Evolutionary conservation across 495 filamentous ascomycete species (phyloP).

Genomic region (Neurospora sp.): DNA sequence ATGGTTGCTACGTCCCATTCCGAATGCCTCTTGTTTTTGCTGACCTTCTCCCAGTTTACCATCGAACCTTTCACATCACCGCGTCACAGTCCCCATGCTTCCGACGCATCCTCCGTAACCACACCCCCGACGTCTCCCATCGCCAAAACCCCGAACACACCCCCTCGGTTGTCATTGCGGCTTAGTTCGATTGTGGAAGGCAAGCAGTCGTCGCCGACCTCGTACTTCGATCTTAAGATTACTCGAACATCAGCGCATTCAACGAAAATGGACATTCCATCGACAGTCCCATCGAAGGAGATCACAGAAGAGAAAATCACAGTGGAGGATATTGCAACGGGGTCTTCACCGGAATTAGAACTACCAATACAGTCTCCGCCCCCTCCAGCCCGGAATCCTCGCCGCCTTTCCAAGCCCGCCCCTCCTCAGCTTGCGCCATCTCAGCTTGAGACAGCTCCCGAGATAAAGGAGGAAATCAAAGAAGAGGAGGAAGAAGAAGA

Average conservation of each 20-base stretch:
- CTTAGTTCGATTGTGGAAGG: slow-evolving; percentile 17
- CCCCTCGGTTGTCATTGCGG: slow-evolving; percentile 23
- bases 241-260: not conserved
- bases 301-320: not conserved
- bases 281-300: not conserved
- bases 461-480: slow-evolving; percentile 3
- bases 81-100: slow-evolving; percentile 16
- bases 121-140: slow-evolving; percentile 18
- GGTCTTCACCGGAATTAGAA: not conserved
- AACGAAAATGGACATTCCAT: not conserved
- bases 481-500: slow-evolving; percentile 18
- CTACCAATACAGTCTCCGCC: slow-evolving; percentile 3
- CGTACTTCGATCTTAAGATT: slow-evolving; percentile 11
- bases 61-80: slow-evolving; percentile 15
- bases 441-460: slow-evolving; percentile 5
- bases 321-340: not conserved
- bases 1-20: not conserved
- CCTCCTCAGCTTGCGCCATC: slow-evolving; percentile 4
- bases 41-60: slow-evolving; percentile 11
- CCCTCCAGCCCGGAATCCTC: slow-evolving; percentile 22
- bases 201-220: slow-evolving; percentile 1
- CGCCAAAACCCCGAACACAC: slow-evolving; percentile 15
- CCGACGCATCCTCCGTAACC: slow-evolving; percentile 17
- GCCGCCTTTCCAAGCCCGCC: slow-evolving; percentile 18
- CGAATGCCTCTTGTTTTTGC: not conserved